Conservation (phyloP, 2,329 filamentous ascomycete species). For the Fusarium armeniacum region DNA sequence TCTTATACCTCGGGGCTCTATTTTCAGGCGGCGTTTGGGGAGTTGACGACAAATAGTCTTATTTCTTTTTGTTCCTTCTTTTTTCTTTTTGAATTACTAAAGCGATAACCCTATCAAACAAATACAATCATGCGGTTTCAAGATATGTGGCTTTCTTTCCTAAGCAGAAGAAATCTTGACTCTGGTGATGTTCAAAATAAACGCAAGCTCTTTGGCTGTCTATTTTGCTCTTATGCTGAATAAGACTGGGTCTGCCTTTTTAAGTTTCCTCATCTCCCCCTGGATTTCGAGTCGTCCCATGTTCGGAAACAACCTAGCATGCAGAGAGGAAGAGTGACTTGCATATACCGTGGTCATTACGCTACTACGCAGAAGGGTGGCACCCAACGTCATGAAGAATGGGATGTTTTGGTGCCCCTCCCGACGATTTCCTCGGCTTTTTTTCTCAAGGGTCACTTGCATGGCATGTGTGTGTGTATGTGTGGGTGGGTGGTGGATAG, state of each 20-base stretch:
- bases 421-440: conserved; percentile 4
- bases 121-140: conserved; percentile 7
- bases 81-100: not conserved
- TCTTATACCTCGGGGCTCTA: conserved; percentile 9
- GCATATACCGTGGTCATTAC: conserved; percentile 18
- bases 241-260: not conserved
- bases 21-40: conserved; percentile 3
- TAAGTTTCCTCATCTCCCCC: not conserved
- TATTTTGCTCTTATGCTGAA: not conserved
- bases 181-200: not conserved
- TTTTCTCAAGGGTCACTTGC: not conserved
- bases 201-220: too few species aligned
- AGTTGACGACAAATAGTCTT: not conserved
- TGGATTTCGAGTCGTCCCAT: conserved; percentile 1
- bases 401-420: conserved; percentile 5
- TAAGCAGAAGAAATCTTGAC: not conserved
- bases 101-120: conserved; percentile 20
- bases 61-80: not conserved
- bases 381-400: conserved; percentile 17
- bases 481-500: not conserved
- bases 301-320: conserved; percentile 1
- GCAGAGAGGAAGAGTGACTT: conserved; percentile 23
- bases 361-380: conserved; percentile 21
- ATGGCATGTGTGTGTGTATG: not conserved
- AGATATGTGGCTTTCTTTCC: not conserved